A percentile compares a stretch with the other conserved stretches of the same genome.
Conservation (phyloP, 2,329 filamentous ascomycete species). For the Penicillium aurantiogriseum region DNA sequence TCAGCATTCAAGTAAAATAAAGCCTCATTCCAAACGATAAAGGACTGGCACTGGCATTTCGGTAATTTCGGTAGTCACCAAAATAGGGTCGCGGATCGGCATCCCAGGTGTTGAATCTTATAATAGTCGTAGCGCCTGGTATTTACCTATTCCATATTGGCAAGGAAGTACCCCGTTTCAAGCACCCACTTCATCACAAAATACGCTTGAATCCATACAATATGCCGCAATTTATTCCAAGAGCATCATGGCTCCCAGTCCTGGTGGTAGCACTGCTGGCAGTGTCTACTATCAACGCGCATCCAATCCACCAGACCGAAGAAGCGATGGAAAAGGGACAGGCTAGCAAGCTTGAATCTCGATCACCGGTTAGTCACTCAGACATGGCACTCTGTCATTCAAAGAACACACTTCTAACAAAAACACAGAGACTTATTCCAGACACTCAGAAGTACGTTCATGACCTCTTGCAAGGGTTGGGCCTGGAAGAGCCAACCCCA, state of each 20-base stretch:
- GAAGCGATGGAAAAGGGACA: background rate
- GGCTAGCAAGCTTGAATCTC: conserved; percentile 9
- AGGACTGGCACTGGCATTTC: conserved; percentile 1
- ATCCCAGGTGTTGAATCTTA: background rate
- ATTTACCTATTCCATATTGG: background rate
- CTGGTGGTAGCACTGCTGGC: conserved; percentile 6
- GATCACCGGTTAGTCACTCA: conserved; percentile 17
- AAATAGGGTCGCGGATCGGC: conserved; percentile 4
- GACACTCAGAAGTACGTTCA: conserved; percentile 17
- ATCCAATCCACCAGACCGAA: conserved; percentile 11
- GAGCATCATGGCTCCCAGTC: conserved; percentile 1
- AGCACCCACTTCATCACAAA: background rate
- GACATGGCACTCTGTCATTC: background rate
- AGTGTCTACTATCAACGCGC: conserved; percentile 14
- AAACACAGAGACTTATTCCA: conserved; percentile 24
- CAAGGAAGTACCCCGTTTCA: background rate
- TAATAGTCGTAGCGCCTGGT: background rate
- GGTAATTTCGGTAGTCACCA: background rate
- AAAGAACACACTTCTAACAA: background rate
- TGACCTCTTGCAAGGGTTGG: conserved; percentile 18
- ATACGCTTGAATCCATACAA: background rate
- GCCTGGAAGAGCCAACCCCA: conserved; percentile 9
- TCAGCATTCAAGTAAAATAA: conserved; percentile 6
- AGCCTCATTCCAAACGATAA: conserved; percentile 18
- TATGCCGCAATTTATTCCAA: conserved; percentile 7